These are phyloP conservation scores for Diaporthe longicolla DNA, from an alignment of 2,329 filamentous ascomycete species.

Conservation along the genomic window DNA sequence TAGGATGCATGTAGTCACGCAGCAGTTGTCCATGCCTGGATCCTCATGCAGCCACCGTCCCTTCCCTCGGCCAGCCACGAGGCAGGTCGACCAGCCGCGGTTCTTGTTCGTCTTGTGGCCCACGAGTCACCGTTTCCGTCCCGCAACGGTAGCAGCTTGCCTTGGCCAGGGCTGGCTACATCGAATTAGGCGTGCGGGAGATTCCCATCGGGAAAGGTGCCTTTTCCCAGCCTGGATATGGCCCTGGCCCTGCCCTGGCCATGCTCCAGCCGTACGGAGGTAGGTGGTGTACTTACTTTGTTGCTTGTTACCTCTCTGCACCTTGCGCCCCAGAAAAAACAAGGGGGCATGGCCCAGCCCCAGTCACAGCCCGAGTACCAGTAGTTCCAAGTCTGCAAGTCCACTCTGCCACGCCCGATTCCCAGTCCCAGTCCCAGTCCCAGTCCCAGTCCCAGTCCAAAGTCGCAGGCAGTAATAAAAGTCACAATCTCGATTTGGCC, in stretches of 20 bases:
- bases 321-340: constrained; percentile 19
- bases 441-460: constrained; percentile 9
- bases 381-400: constrained; percentile 14
- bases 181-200: constrained; percentile 21
- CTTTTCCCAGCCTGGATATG: constrained; percentile 13
- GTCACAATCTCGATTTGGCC: constrained; percentile 29
- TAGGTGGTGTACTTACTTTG: not conserved
- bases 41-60: not conserved
- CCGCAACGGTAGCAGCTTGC: constrained; percentile 8
- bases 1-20: not conserved
- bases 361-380: constrained; percentile 10
- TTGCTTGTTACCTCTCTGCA: constrained; percentile 1
- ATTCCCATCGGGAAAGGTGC: constrained; percentile 34
- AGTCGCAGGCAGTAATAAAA: not conserved
- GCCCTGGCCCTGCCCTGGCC: not conserved
- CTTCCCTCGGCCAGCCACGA: not conserved
- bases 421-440: constrained; percentile 18
- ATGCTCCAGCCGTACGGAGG: not conserved
- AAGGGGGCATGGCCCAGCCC: constrained; percentile 27
- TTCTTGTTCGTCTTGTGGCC: no score
- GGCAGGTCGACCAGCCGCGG: not conserved
- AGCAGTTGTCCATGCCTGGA: no score
- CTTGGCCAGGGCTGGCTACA: not conserved
- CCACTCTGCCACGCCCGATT: constrained; percentile 3
- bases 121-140: constrained; percentile 23